Base-by-base conservation (phyloP, 495 filamentous ascomycete genomes). In the Xylona heveae region DNA sequence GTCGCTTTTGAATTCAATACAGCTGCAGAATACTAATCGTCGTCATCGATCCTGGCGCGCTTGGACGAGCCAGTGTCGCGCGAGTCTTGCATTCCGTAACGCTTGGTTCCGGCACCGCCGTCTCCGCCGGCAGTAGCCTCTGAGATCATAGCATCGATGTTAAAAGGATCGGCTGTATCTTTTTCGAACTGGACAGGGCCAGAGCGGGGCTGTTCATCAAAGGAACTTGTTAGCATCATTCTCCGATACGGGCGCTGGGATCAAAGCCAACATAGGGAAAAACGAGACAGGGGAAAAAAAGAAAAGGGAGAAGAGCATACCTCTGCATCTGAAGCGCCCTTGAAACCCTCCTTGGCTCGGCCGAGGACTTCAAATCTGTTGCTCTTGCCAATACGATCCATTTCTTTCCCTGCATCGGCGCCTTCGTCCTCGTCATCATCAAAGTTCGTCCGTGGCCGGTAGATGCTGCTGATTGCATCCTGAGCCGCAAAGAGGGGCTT, bases 111-210 rank as follows among this genome's bases (percentile, higher is more conserved):
- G 14, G 52, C 36, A n/a, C 32, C 30, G n/a, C 43, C 56, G 28
- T 48, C 49, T 12, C 46, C 49, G 1, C 58, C 46, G 38, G 68
- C 55, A 39, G 52, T 73, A 48, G 78, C 80, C 50, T 91, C 79
- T 16, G 61, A 65, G 46, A 99, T 74, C 61, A 97, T 90, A 44
- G 74, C 78, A 42, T 92, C 81, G 37, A 95, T 82, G 19, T 83
- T 76, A 42, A 95, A 95, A 5, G 82, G 80, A 56, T 94, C 84
- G 12, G 63, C 64, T 4, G 53, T 58, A 40, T 94, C 88, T 55
- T 88, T 91, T 57, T 95, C 88, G 48, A 99, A 99, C 47, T 91
- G 80, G n/a, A 99, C 88, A 2, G 90, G 88, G 14, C 88, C 88
- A 26, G 82, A 76, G 37, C 79, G 64, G 28, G 58, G 72, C 73